Evolutionary conservation across 1,139 yeast genomes (phyloP), one percentile per base, ranked within the genome.

Genomic region (Meyerozyma athensensis): DNA sequence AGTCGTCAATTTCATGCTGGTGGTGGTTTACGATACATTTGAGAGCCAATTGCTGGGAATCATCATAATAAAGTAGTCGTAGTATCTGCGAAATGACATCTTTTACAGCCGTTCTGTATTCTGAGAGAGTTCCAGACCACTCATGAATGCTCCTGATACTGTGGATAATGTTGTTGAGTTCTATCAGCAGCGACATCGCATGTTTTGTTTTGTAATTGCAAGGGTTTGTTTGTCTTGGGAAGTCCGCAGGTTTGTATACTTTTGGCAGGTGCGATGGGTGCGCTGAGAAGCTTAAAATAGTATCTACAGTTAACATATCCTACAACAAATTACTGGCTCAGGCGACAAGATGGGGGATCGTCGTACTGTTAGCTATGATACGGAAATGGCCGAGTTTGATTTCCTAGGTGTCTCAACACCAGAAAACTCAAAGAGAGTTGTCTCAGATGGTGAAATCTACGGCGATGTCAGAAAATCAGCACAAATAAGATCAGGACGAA

Each of bases 361-460:
- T 21, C 47, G 60, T 26, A 58, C 65, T 2, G 61, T 55, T 18
- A 59, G 61, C 43, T 62, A 62, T 44, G 67, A 61, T 30, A 51
- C 38, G 23, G 19, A 23, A 26, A 30, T 23, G 35, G 30, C 35
- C 9, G 30, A 23, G 26, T 31, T 31, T 7, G 31, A 31, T 12
- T 36, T 31, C 22, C 17, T 20, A 5, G 35, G 34, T 17, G 12
- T 10, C 8, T 31, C 34, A 13, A 31, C 32, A 8, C 32, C 32
- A 8, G 32, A 4, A 5, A 19, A 19, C 18, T 9, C 19, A 8
- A 28, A 28, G 32, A 16, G 32, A 14, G 8, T 28, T 5, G 32
- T 28, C 6, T 28, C 32, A 9, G 32, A 28, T 30, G 12, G 20
- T 8, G 23, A 26, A 28, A 14, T 18, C 31, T 8, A 21, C 30